Base-by-base conservation (phyloP, 257 asterid species). In the Solanum phureja region DNA sequence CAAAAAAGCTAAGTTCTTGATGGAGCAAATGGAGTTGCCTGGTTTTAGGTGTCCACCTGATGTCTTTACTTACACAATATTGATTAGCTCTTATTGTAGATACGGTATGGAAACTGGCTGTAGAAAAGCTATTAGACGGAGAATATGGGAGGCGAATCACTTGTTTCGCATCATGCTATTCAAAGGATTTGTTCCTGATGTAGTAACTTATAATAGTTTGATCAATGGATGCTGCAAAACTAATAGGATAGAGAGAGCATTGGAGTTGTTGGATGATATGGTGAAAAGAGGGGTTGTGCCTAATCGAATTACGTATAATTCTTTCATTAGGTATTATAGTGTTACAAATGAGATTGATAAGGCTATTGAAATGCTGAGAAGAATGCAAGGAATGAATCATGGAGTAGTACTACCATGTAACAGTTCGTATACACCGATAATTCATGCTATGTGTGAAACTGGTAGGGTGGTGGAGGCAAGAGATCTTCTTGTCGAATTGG, bases 211-310 rank as follows among this genome's bases (percentile, higher is more conserved):
- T 79, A 97, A 97, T 27, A 92, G 96, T 75, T 90, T 96, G 93
- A 97, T 97, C 77, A 94, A 96, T 87, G 99, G 99, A 8, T 97
- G 99, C 87, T 97, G 99, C 84, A 96, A 97, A 92, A 96, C 98
- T 23, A 90, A 90, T 77, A 92, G 98, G 91, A 94, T 97, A 8
- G 99, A 91, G 84, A 91, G 98, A 91, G 98, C 98, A 16, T 69
- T 94, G 90, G 99, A 97, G 91, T 75, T 97, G 95, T 92, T 97
- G 42, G 95, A 95, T 44, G 98, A 97, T 88, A 97, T 95, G 98
- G 29, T 60, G 35, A 89, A 91, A 77, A 93, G 91, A 76, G 98
- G 93, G 23, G 92, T 98, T 85, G 75, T 77, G 87, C 98, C 99
- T 3, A 97, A 97, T 89, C 90, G 94, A 71, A 89, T 97, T 52